Percentiles rank a stretch among this genome's conserved stretches.
Conservation (phyloP, 2,329 filamentous ascomycete species). For the Aspergillus pseudoglaucus region DNA sequence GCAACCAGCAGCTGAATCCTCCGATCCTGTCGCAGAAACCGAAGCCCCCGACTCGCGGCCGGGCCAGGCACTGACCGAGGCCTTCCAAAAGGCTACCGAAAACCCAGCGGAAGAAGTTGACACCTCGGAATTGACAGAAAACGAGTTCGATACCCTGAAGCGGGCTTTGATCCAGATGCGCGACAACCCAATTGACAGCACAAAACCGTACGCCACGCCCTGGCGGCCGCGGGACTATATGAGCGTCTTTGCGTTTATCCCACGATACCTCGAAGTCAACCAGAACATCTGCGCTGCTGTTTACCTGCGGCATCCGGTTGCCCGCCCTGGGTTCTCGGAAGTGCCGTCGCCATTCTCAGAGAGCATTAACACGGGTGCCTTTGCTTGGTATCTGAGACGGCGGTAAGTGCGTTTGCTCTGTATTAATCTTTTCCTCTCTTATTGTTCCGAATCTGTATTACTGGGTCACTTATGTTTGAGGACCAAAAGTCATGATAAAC, state of each 20-base stretch:
- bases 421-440: constrained; percentile 6
- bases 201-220: constrained; percentile 83
- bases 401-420: constrained; percentile 46
- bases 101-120: constrained; percentile 30
- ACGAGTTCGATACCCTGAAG: constrained; percentile 42
- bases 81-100: constrained; percentile 25
- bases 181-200: constrained; percentile 68
- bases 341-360: constrained; percentile 75
- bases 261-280: constrained; percentile 93
- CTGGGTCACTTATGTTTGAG: constrained; percentile 16
- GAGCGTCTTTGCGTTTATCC: constrained; percentile 89
- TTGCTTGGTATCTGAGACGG: constrained; percentile 88
- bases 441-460: constrained; percentile 25
- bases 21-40: constrained; percentile 8
- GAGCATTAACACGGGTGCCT: constrained; percentile 69
- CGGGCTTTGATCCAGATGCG: constrained; percentile 57
- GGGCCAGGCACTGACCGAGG: constrained; percentile 26
- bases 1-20: constrained; percentile 3
- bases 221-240: constrained; percentile 85
- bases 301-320: constrained; percentile 90
- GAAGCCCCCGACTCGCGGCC: constrained; percentile 12
- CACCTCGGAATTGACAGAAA: constrained; percentile 42
- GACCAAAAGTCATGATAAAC: too few species aligned
- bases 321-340: constrained; percentile 70
- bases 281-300: constrained; percentile 94